phyloP scores from a whole-genome alignment of 768 basidiomycete species.

The Collybiopsis luxurians region DNA sequence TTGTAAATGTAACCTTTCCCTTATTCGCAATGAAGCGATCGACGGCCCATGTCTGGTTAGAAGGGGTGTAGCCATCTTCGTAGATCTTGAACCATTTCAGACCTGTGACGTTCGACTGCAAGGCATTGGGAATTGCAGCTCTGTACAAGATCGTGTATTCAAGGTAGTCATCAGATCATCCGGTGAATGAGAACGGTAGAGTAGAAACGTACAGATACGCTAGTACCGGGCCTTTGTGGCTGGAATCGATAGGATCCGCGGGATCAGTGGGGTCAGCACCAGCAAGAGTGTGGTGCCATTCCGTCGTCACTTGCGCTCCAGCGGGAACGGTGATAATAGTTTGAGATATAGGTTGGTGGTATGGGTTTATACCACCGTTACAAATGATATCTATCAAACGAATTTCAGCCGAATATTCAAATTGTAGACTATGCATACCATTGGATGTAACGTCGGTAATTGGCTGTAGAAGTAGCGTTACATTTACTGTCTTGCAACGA shows the following conservation, averaged over 20 bases:
- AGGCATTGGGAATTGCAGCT: constrained; percentile 37
- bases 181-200: background rate
- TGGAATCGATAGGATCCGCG: constrained; percentile 35
- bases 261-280: constrained; percentile 33
- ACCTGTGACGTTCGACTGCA: constrained; percentile 35
- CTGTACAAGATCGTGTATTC: constrained; percentile 15
- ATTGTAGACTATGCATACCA: constrained; percentile 8
- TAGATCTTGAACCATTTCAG: constrained; percentile 48
- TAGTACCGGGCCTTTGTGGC: constrained; percentile 36
- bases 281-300: constrained; percentile 38
- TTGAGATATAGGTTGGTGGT: constrained; percentile 32
- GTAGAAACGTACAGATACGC: constrained; percentile 31
- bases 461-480: constrained; percentile 21
- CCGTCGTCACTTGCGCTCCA: constrained; percentile 35
- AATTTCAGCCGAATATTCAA: background rate
- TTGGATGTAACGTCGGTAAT: constrained; percentile 44
- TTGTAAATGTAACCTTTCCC: constrained; percentile 39
- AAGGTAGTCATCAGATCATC: background rate
- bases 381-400: constrained; percentile 31
- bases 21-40: constrained; percentile 40
- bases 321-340: constrained; percentile 35
- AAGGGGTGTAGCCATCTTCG: constrained; percentile 26
- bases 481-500: background rate
- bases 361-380: constrained; percentile 39
- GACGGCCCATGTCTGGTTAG: constrained; percentile 35